A percentile compares a stretch with the other conserved stretches of the same genome.
These are phyloP conservation scores for Aaosphaeria pasadenensis DNA, from an alignment of 2,329 filamentous ascomycete species.

Conservation along the genomic window DNA sequence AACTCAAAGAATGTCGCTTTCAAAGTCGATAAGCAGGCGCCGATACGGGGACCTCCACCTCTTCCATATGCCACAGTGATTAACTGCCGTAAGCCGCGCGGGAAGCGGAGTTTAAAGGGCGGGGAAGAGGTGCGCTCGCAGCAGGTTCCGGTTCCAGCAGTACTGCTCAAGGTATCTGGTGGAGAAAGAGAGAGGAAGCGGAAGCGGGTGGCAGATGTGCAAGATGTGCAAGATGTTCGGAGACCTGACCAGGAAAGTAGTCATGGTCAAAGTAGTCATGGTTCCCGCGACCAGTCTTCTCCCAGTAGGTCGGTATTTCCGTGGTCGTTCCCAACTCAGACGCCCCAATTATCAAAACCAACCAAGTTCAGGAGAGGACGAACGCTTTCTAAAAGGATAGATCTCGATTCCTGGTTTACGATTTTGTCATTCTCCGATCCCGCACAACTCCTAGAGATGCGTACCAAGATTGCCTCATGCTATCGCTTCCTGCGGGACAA, in stretches of 20 bases:
- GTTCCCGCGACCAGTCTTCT: background rate
- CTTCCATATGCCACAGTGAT: conserved; percentile 32
- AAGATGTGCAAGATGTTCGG: background rate
- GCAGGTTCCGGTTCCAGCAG: conserved; percentile 14
- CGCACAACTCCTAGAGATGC: conserved; percentile 33
- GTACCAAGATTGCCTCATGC: conserved; percentile 31
- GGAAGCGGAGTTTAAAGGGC: conserved; percentile 20
- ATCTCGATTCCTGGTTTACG: conserved; percentile 35
- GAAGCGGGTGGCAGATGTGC: conserved; percentile 15
- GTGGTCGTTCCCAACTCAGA: conserved; percentile 6
- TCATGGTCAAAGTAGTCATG: background rate
- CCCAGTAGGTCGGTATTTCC: background rate
- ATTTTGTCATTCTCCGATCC: conserved; percentile 34
- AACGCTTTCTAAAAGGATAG: conserved; percentile 21
- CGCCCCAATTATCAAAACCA: conserved; percentile 22
- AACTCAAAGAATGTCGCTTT: conserved; percentile 37
- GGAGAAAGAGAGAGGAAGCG: conserved; percentile 15
- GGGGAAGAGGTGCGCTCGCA: conserved; percentile 27
- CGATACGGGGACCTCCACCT: conserved; percentile 20
- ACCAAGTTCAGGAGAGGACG: conserved; percentile 26
- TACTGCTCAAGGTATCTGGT: conserved; percentile 23
- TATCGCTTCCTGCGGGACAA: conserved; percentile 33
- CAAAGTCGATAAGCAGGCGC: conserved; percentile 37
- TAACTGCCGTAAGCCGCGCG: conserved; percentile 30
- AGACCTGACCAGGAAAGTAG: background rate